These are phyloP conservation scores for Alternaria hordeiaustralica DNA, from an alignment of 2,329 filamentous ascomycete genomes.

Conservation along the genomic window DNA sequence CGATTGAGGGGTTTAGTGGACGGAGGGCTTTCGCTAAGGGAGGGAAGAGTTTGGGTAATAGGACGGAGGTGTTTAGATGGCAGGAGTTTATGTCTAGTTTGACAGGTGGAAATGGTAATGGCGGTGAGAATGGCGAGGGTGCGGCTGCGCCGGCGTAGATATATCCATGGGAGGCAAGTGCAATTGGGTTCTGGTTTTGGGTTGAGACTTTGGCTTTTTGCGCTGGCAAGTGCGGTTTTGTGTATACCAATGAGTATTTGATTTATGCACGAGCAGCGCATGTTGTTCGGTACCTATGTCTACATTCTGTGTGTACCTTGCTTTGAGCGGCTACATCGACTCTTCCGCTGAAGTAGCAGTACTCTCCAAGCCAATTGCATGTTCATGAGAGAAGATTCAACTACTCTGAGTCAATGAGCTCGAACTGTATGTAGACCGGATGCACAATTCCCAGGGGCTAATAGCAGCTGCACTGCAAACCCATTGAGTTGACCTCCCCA, in stretches of 20 bases:
- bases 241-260: not conserved
- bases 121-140: conserved; percentile 27
- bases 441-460: too few relatives aligned
- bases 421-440: too few relatives aligned
- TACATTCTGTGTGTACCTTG: too few relatives aligned
- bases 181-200: not conserved
- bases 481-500: too few relatives aligned
- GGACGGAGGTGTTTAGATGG: conserved; percentile 91
- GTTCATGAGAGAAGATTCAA: too few relatives aligned
- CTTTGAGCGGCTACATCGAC: too few relatives aligned
- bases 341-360: too few relatives aligned
- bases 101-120: conserved; percentile 44
- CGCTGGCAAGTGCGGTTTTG: not conserved
- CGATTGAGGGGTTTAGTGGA: conserved; percentile 86
- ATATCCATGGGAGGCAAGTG: not conserved
- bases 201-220: not conserved
- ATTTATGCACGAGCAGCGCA: not conserved
- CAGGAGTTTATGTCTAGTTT: conserved; percentile 79
- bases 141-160: not conserved
- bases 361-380: too few relatives aligned
- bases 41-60: conserved; percentile 51
- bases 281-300: too few relatives aligned
- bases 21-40: conserved; percentile 79
- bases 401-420: too few relatives aligned
- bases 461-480: too few relatives aligned